phyloP scores from a whole-genome alignment of 495 filamentous ascomycete genomes.

The Neurospora intermedia region DNA sequence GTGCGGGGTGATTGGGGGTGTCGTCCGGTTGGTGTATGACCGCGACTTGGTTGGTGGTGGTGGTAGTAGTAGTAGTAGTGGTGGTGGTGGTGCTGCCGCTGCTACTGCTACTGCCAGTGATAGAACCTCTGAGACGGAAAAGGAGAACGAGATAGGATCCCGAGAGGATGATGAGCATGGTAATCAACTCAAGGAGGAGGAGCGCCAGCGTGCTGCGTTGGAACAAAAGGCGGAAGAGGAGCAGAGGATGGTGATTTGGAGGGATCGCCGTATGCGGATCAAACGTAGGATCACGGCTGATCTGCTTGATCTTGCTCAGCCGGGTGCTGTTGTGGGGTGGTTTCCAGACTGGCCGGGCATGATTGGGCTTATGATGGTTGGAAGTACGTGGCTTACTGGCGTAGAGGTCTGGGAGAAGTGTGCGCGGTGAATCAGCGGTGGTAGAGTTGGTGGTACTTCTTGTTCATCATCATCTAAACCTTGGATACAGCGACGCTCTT shows the following conservation, averaged over 20 bases:
- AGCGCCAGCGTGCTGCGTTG: background rate
- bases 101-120: no score
- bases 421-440: constrained; percentile 13
- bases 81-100: no score
- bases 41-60: constrained; percentile 2
- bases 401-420: constrained; percentile 49
- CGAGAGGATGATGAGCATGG: constrained; percentile 1
- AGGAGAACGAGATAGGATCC: background rate
- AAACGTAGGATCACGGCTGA: constrained; percentile 38
- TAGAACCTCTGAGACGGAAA: constrained; percentile 4
- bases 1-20: constrained; percentile 16
- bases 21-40: constrained; percentile 16
- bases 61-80: background rate
- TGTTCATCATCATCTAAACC: background rate
- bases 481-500: background rate
- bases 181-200: background rate
- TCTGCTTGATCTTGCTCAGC: constrained; percentile 46
- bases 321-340: constrained; percentile 46
- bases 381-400: constrained; percentile 46
- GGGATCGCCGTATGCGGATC: constrained; percentile 5
- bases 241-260: constrained; percentile 3
- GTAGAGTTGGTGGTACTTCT: background rate
- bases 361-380: constrained; percentile 42
- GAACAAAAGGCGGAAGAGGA: background rate
- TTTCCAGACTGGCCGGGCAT: constrained; percentile 30